Conservation (phyloP, 371 early-diverging fungal species). For the Mortierella sp. region DNA sequence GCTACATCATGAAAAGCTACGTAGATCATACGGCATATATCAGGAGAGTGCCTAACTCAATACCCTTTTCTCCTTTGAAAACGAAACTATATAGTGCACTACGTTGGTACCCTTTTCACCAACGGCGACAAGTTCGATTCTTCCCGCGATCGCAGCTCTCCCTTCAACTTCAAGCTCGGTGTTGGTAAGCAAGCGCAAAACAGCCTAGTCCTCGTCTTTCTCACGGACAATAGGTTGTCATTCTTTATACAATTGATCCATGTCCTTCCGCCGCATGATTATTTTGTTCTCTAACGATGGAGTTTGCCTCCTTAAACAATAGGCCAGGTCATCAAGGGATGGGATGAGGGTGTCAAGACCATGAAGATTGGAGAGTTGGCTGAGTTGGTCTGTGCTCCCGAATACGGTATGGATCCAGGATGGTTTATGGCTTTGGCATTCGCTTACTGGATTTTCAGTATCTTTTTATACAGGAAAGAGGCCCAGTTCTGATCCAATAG, state of each 20-base stretch:
- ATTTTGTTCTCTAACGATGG: neutral
- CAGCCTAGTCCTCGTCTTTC: neutral
- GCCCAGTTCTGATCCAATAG: neutral
- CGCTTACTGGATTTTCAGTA: neutral
- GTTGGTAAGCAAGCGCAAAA: slow-evolving; percentile 35
- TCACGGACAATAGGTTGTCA: neutral
- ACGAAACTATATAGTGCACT: slow-evolving; percentile 71
- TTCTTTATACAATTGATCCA: neutral
- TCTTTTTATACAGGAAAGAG: neutral
- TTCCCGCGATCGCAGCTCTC: slow-evolving; percentile 76
- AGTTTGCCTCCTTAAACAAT: neutral
- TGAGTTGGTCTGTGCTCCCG: slow-evolving; percentile 66
- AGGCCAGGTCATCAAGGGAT: slow-evolving; percentile 69
- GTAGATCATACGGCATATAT: neutral
- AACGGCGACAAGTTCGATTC: slow-evolving; percentile 88
- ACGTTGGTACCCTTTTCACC: slow-evolving; percentile 82
- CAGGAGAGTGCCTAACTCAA: neutral
- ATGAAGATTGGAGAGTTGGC: slow-evolving; percentile 73
- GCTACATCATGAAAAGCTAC: neutral
- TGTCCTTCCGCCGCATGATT: neutral
- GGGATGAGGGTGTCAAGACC: slow-evolving; percentile 72
- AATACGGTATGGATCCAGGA: slow-evolving; percentile 64
- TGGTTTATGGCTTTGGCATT: neutral
- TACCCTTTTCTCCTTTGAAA: neutral
- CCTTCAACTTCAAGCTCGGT: slow-evolving; percentile 85